Base-by-base conservation (phyloP, 1,284 basidiomycete species). In the Ceratobasidium sp. region DNA sequence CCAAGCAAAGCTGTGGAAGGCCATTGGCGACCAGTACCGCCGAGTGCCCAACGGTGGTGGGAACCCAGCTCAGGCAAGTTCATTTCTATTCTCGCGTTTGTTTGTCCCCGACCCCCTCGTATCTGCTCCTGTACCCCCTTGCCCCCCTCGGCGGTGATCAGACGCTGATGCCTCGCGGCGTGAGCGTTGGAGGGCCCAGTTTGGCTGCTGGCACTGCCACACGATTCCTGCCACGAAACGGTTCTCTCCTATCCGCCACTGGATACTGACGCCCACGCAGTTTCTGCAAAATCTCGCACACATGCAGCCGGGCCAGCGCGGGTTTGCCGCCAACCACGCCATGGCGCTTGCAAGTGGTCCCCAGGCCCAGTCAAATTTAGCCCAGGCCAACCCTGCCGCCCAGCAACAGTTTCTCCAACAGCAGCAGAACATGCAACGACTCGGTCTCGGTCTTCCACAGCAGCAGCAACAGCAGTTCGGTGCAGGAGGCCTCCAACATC, bases 311-410 rank as follows among this genome's bases (percentile, higher is more conserved):
- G 60, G 60, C 6, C 60, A 64, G 47, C 7, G 7, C 29, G 43
- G 57, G 31, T 64, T 52, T 40, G 47, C 43, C 15, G 60, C 13
- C 20, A 50, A 52, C 60, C 45, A 64, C 42, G 22, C 60, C 45
- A 64, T 64, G 60, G 35, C 60, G 20, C 60, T 64, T 38, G 60
- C 60, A n/a, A 64, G 60, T 47, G 60, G 60, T 15, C 60, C 60
- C 47, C 60, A 64, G 34, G 60, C 60, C 25, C 60, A 64, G 47
- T 13, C 60, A 25, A 29, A 29, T 29, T 32, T 62, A 12, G 58
- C 17, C 60, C 60, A 64, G 60, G 32, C 32, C 3, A 64, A 64
- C 60, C 60, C 60, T 35, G 31, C 47, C 47, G 34, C 60, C 49
- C 60, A 64, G 32, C 60, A 64, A 29, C 60, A 64, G 47, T 49